These are phyloP conservation scores for Aureobasidium sp. DNA, from an alignment of 2,329 filamentous ascomycete species.

Conservation along the genomic window DNA sequence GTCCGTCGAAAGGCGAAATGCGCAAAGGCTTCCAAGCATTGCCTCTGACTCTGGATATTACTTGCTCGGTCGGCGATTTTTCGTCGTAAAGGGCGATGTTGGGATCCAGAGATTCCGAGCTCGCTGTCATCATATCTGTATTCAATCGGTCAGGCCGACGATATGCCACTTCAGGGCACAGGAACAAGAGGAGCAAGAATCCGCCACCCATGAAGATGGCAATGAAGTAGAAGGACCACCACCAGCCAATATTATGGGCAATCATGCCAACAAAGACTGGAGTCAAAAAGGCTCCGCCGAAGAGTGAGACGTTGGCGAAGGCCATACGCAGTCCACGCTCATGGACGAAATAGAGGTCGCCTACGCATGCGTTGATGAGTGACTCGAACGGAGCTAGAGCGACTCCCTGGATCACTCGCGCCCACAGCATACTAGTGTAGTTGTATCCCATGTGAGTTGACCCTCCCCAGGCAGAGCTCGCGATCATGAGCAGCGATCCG, in stretches of 20 bases:
- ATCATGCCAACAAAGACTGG: slow-evolving; percentile 89
- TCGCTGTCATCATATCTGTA: slow-evolving; percentile 47
- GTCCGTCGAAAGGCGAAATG: slow-evolving; percentile 66
- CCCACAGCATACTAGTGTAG: slow-evolving; percentile 66
- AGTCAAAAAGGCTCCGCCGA: slow-evolving; percentile 65
- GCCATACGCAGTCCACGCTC: slow-evolving; percentile 79
- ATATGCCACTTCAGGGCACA: slow-evolving; percentile 80
- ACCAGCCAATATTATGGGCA: slow-evolving; percentile 65
- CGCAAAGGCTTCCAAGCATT: slow-evolving; percentile 32
- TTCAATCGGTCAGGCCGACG: slow-evolving; percentile 58
- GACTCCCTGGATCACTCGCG: slow-evolving; percentile 77
- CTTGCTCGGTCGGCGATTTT: background rate
- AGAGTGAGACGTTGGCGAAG: slow-evolving; percentile 60
- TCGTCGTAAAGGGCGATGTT: background rate
- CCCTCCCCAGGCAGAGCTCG: slow-evolving; percentile 71
- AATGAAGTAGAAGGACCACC: slow-evolving; percentile 82
- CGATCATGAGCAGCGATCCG: slow-evolving; percentile 64
- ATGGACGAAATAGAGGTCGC: slow-evolving; percentile 86
- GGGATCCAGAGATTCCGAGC: background rate
- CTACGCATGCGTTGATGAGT: slow-evolving; percentile 78
- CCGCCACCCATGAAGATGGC: slow-evolving; percentile 70
- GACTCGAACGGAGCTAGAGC: slow-evolving; percentile 84
- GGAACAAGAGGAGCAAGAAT: slow-evolving; percentile 63
- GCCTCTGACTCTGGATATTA: background rate
- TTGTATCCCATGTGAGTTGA: slow-evolving; percentile 46